phyloP scores from a whole-genome alignment of 805 yeast genomes.

The Yamadazyma endophytica region DNA sequence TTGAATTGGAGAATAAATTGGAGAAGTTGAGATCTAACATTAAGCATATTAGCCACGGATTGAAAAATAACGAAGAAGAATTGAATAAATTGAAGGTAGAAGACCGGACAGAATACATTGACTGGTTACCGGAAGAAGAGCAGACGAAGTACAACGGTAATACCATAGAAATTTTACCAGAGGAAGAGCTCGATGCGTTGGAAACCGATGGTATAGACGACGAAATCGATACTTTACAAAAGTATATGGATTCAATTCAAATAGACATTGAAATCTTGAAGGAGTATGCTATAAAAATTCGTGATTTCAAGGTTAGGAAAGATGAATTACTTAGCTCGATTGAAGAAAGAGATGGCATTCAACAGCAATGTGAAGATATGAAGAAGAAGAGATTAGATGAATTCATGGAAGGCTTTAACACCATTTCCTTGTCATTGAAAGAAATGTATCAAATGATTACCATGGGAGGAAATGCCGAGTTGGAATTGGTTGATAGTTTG shows the following conservation, averaged over 20 bases:
- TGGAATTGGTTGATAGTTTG: constrained; percentile 89
- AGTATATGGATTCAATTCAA: constrained; percentile 49
- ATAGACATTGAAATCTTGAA: constrained; percentile 72
- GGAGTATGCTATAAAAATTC: constrained; percentile 67
- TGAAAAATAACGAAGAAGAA: constrained; percentile 33
- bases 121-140: constrained; percentile 46
- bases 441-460: constrained; percentile 99
- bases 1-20: constrained; percentile 60
- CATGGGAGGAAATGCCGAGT: constrained; percentile 98
- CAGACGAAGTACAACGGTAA: constrained; percentile 30
- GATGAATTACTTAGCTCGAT: constrained; percentile 67
- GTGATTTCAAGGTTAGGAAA: constrained; percentile 62
- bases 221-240: constrained; percentile 53
- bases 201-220: constrained; percentile 46
- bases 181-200: constrained; percentile 47
- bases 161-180: constrained; percentile 40
- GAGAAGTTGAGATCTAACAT: constrained; percentile 49
- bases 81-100: constrained; percentile 45
- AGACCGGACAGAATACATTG: constrained; percentile 48
- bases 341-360: constrained; percentile 57
- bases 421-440: constrained; percentile 81
- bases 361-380: constrained; percentile 60
- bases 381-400: constrained; percentile 76
- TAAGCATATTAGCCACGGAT: constrained; percentile 35
- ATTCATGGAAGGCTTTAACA: constrained; percentile 88